Evolutionary conservation across 768 basidiomycete genomes (phyloP).

Genomic region (Pisolithus orientalis): DNA sequence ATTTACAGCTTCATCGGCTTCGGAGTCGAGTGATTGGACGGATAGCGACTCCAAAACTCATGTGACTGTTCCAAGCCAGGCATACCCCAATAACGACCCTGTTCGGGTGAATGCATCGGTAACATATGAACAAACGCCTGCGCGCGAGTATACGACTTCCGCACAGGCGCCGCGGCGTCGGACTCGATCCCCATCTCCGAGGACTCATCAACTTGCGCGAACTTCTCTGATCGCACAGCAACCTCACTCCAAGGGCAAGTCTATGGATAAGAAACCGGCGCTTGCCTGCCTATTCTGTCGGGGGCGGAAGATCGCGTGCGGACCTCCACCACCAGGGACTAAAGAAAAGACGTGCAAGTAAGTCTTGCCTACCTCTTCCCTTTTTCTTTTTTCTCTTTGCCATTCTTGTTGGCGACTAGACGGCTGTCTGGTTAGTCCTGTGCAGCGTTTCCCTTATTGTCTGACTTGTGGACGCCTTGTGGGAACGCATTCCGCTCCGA

Average conservation of each 20-base stretch:
- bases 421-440: no score
- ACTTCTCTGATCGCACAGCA: not conserved
- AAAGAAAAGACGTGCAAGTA: constrained; percentile 61
- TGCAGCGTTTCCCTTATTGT: no score
- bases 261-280: constrained; percentile 47
- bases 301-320: constrained; percentile 65
- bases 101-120: constrained; percentile 1
- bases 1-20: not conserved
- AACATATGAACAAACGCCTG: constrained; percentile 9
- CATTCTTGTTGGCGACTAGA: not conserved
- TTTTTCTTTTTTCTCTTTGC: not conserved
- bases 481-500: no score
- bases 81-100: constrained; percentile 12
- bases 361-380: constrained; percentile 23
- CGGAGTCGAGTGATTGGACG: constrained; percentile 16
- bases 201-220: not conserved
- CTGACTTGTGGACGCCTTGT: no score
- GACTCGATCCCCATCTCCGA: constrained; percentile 24
- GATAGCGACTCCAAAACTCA: not conserved
- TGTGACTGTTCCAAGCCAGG: constrained; percentile 7
- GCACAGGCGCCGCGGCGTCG: constrained; percentile 17
- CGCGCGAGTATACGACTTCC: constrained; percentile 7
- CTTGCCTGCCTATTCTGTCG: constrained; percentile 63
- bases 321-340: constrained; percentile 48
- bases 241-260: constrained; percentile 17